Evolutionary conservation across 2,329 filamentous ascomycete species (phyloP).

Genomic region (Aspergillus hortae): DNA sequence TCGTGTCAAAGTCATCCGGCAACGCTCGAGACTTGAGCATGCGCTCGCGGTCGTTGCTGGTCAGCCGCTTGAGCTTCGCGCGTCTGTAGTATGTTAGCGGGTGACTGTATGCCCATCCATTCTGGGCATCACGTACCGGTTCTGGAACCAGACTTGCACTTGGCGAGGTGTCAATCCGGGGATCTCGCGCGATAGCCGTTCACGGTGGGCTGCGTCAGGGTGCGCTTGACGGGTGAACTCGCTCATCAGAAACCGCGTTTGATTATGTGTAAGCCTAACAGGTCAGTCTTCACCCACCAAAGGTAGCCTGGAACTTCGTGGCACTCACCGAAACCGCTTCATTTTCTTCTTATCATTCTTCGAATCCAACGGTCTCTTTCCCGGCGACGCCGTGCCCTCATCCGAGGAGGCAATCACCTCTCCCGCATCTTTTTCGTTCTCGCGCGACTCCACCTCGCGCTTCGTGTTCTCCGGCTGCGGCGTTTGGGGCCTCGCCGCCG

Average conservation of each 20-base stretch:
- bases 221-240: constrained; percentile 94
- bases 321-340: constrained; percentile 41
- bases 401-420: constrained; percentile 25
- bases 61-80: constrained; percentile 60
- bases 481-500: constrained; percentile 13
- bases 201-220: constrained; percentile 85
- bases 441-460: constrained; percentile 10
- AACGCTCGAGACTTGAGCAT: constrained; percentile 59
- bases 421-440: constrained; percentile 16
- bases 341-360: constrained; percentile 40
- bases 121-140: constrained; percentile 61
- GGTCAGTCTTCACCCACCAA: not conserved
- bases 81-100: constrained; percentile 38
- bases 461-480: constrained; percentile 10
- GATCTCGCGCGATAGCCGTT: constrained; percentile 82
- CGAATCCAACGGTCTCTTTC: constrained; percentile 25
- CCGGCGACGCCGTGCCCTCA: constrained; percentile 24
- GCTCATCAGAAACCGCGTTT: constrained; percentile 96
- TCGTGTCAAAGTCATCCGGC: constrained; percentile 59
- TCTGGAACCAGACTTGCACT: constrained; percentile 98
- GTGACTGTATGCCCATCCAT: too few species aligned
- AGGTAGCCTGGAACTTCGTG: too few species aligned
- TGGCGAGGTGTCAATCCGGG: constrained; percentile 87
- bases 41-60: constrained; percentile 58
- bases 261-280: constrained; percentile 81